These are phyloP conservation scores for Ceratonia siliqua DNA, from an alignment of 306 rosid species.

Conservation along the genomic window DNA sequence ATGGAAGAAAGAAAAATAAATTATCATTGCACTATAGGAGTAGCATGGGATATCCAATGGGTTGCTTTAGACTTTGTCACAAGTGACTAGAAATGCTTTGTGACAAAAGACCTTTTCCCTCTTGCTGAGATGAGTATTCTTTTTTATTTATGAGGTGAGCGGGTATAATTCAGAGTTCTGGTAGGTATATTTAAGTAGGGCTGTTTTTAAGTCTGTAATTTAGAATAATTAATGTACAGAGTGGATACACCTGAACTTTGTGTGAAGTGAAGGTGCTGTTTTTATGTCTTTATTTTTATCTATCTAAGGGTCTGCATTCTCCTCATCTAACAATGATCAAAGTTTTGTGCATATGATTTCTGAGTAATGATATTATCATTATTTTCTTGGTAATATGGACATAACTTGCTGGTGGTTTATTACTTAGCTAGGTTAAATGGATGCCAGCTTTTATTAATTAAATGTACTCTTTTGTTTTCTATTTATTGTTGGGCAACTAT, in stretches of 20 bases:
- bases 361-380: neutral
- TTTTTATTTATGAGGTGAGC: neutral
- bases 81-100: constrained; percentile 10
- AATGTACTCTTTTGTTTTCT: neutral
- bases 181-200: neutral
- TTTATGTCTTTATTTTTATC: neutral
- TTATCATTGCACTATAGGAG: neutral
- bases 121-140: neutral
- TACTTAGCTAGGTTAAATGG: neutral
- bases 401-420: constrained; percentile 23
- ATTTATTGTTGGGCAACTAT: constrained; percentile 25
- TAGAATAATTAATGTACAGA: neutral
- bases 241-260: neutral
- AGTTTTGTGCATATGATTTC: constrained; percentile 7
- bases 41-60: neutral
- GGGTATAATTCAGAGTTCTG: neutral
- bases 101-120: neutral
- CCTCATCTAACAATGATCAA: neutral
- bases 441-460: constrained; percentile 3
- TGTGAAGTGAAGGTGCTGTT: neutral
- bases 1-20: constrained; percentile 1
- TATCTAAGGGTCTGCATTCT: neutral
- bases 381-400: neutral
- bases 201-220: neutral
- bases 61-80: constrained; percentile 13